These are phyloP conservation scores for Aphanomyces euteiches DNA, from an alignment of 352 stramenopile genomes.

Conservation along the genomic window DNA sequence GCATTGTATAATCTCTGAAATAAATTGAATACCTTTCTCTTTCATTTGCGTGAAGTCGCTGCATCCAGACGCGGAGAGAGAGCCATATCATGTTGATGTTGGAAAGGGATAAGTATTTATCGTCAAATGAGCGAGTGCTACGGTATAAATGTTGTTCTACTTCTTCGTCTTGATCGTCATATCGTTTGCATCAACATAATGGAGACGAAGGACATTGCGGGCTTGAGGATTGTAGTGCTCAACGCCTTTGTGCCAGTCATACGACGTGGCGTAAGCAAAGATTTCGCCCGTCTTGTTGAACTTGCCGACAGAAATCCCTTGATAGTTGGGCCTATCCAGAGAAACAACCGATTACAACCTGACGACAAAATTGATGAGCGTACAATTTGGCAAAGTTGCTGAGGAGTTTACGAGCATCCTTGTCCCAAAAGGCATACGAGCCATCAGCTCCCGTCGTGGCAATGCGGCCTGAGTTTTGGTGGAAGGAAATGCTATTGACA, in stretches of 20 bases:
- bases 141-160: neutral
- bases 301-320: constrained; percentile 86
- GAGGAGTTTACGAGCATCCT: constrained; percentile 95
- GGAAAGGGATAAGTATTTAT: too few species aligned
- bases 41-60: too few species aligned
- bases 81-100: too few species aligned
- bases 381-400: constrained; percentile 87
- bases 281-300: constrained; percentile 94
- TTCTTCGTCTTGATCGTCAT: constrained; percentile 95
- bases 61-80: too few species aligned
- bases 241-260: constrained; percentile 96
- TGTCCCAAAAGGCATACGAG: constrained; percentile 98
- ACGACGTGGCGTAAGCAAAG: constrained; percentile 95
- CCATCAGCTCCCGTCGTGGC: constrained; percentile 93
- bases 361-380: neutral
- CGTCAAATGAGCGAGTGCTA: too few species aligned
- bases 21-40: too few species aligned
- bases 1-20: too few species aligned
- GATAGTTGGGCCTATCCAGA: constrained; percentile 47
- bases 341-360: too few species aligned
- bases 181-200: constrained; percentile 89
- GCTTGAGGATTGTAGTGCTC: constrained; percentile 82
- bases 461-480: constrained; percentile 93
- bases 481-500: constrained; percentile 89
- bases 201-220: constrained; percentile 90